phyloP scores from a whole-genome alignment of 257 asterid species.

The Salvia miltiorrhiza region DNA sequence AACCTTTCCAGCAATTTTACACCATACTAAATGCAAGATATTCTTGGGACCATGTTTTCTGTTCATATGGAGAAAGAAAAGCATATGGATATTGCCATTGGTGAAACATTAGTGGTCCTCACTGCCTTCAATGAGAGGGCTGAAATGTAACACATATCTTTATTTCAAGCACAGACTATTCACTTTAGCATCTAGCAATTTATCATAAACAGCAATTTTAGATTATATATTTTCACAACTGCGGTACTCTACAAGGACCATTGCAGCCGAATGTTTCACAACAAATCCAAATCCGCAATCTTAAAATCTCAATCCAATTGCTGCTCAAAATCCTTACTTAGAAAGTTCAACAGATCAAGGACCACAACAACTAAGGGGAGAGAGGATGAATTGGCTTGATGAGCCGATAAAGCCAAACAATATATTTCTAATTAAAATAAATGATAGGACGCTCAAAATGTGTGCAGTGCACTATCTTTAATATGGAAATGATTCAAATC shows the following conservation, averaged over 20 bases:
- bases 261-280: neutral
- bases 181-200: slow-evolving; percentile 2
- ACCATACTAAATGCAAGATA: neutral
- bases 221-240: slow-evolving; percentile 4
- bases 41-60: neutral
- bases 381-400: slow-evolving; percentile 15
- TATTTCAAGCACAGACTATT: neutral
- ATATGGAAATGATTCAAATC: slow-evolving; percentile 23
- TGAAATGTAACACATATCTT: neutral
- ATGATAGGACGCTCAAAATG: slow-evolving; percentile 17
- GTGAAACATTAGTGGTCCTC: neutral
- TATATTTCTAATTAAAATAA: slow-evolving; percentile 14
- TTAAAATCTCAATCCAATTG: neutral
- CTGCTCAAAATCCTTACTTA: neutral
- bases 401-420: slow-evolving; percentile 21
- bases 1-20: neutral
- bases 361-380: slow-evolving; percentile 16
- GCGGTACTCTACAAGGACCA: slow-evolving; percentile 4
- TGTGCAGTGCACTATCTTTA: slow-evolving; percentile 16
- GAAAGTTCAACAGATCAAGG: slow-evolving; percentile 5
- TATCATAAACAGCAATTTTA: neutral
- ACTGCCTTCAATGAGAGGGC: slow-evolving; percentile 9
- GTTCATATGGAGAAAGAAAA: neutral
- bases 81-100: neutral
- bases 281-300: slow-evolving; percentile 3